Evolutionary conservation across 2,329 filamentous ascomycete species (phyloP).

Genomic region (Davidsoniella eucalypti): DNA sequence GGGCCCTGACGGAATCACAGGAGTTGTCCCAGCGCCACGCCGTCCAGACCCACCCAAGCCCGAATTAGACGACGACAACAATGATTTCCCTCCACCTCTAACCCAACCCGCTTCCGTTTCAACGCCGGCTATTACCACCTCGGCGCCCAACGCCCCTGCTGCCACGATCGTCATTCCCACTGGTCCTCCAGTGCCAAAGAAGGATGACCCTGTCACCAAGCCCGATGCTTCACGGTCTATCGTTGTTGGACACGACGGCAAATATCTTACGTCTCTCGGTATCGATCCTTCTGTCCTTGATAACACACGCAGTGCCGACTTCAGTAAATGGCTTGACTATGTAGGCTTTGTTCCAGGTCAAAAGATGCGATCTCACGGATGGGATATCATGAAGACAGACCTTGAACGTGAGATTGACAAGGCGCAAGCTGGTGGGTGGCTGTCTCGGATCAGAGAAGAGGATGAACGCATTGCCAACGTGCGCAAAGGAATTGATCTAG

Average conservation of each 20-base stretch:
- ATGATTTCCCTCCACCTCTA: slow-evolving; percentile 15
- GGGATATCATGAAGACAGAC: slow-evolving; percentile 67
- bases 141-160: slow-evolving; percentile 15
- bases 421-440: slow-evolving; percentile 83
- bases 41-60: slow-evolving; percentile 21
- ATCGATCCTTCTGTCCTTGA: slow-evolving; percentile 65
- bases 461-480: slow-evolving; percentile 82
- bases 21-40: slow-evolving; percentile 67
- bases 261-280: slow-evolving; percentile 61
- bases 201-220: slow-evolving; percentile 21
- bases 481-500: slow-evolving; percentile 68
- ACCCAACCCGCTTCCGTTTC: slow-evolving; percentile 15
- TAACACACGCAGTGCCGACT: slow-evolving; percentile 53
- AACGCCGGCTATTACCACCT: slow-evolving; percentile 4
- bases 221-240: slow-evolving; percentile 34
- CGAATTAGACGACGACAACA: slow-evolving; percentile 19
- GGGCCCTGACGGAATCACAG: slow-evolving; percentile 76
- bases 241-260: slow-evolving; percentile 56
- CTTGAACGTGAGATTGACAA: slow-evolving; percentile 77
- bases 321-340: slow-evolving; percentile 67
- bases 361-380: slow-evolving; percentile 54
- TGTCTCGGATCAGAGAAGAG: slow-evolving; percentile 68
- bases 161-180: not conserved
- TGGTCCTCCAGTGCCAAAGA: slow-evolving; percentile 18
- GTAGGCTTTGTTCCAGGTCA: slow-evolving; percentile 74